These are phyloP conservation scores for Lactifluus rugatus DNA, from an alignment of 768 basidiomycete genomes.

Conservation along the genomic window DNA sequence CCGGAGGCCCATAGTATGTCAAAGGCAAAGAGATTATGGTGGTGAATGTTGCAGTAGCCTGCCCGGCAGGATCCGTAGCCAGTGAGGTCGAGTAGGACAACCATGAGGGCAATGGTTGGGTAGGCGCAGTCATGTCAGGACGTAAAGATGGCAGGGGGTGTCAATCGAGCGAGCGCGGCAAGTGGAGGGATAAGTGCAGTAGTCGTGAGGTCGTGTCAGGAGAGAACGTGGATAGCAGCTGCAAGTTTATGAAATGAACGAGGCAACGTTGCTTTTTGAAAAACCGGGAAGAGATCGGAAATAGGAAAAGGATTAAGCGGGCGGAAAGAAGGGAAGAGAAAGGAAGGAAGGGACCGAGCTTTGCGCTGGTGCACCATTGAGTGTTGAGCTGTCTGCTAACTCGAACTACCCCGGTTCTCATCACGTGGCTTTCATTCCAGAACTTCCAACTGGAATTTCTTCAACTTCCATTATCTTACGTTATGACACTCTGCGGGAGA, in stretches of 20 bases:
- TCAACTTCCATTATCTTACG: too few species aligned
- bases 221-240: constrained; percentile 17
- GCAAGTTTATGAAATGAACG: neutral
- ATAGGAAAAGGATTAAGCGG: neutral
- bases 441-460: too few species aligned
- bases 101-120: constrained; percentile 68
- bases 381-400: too few species aligned
- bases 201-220: neutral
- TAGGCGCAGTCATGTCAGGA: constrained; percentile 42
- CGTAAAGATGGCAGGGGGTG: neutral
- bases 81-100: constrained; percentile 47
- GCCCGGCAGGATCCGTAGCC: constrained; percentile 44
- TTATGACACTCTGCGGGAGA: too few species aligned
- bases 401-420: neutral
- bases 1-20: constrained; percentile 77
- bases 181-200: constrained; percentile 17
- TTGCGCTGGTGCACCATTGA: too few species aligned
- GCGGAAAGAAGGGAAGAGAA: neutral
- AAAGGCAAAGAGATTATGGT: constrained; percentile 54
- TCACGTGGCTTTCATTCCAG: neutral
- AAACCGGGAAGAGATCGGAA: neutral
- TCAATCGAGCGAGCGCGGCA: constrained; percentile 6
- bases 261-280: neutral
- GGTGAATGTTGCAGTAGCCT: constrained; percentile 45
- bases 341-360: neutral